Evolutionary conservation across 345 rosid species (phyloP).

Genomic region (Camelina laxa): DNA sequence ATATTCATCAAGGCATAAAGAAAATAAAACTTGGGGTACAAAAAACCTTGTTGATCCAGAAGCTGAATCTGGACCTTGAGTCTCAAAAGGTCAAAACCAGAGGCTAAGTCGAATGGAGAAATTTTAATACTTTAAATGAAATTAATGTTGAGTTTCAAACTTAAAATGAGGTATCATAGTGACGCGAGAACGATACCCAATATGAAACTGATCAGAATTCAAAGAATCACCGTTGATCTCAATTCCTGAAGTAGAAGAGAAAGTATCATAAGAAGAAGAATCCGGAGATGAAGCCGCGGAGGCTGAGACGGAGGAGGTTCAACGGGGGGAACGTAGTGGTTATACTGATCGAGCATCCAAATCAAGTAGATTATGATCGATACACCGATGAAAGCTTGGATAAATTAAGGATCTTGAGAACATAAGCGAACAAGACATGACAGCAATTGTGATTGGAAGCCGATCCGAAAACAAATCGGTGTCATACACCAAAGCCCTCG

Average conservation of each 20-base stretch:
- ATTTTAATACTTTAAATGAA: not conserved
- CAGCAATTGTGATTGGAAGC: constrained; percentile 60
- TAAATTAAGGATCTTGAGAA: constrained; percentile 71
- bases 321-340: constrained; percentile 49
- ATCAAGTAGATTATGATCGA: constrained; percentile 71
- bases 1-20: not conserved
- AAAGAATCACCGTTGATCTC: constrained; percentile 27
- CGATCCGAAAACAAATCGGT: too few species aligned
- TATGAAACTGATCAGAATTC: constrained; percentile 36
- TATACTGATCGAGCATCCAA: constrained; percentile 92
- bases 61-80: not conserved
- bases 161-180: too few species aligned
- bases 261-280: constrained; percentile 8
- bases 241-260: constrained; percentile 31
- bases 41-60: not conserved
- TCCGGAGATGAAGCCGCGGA: constrained; percentile 40
- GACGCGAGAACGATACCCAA: constrained; percentile 50
- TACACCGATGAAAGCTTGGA: constrained; percentile 76
- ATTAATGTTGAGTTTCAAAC: constrained; percentile 29
- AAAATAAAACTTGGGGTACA: not conserved
- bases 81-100: too few species aligned
- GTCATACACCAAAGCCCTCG: too few species aligned
- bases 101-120: not conserved
- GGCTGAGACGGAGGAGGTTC: constrained; percentile 38
- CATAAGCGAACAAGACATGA: constrained; percentile 65